Evolutionary conservation across 2,329 filamentous ascomycete species (phyloP), one percentile per base, ranked within the genome.

Genomic region (Nothopassalora personata): DNA sequence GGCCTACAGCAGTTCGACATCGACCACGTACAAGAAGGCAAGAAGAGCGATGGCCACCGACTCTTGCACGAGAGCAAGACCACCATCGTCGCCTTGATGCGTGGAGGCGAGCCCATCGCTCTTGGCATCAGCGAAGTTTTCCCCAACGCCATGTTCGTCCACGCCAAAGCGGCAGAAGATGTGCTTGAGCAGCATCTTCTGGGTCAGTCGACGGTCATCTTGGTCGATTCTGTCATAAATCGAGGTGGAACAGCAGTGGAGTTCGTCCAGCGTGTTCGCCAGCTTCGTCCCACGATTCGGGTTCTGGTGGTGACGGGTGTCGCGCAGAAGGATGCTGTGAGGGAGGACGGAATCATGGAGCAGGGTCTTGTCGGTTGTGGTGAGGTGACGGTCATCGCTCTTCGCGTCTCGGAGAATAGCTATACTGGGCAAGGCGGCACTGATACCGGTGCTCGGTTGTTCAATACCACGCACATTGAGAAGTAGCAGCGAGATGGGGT

Each of bases 161-260:
- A 85, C 60, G 77, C 75, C 1, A 69, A 68, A 1, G 1, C 62
- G 3, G 70, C 76, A 0, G 55, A 67, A 0, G 78, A 86, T 36
- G 63, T 86, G 45, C 71, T 71, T 48, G 1, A 31, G 0, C 45
- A 77, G 1, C 77, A 83, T 64, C 10, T 86, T 0, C 7, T 71
- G 1, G 70, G 66, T 1, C 68, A 72, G 48, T 52, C 58, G 13
- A 80, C 72, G 0, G 66, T 86, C 0, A 63, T 87, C 1, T 68
- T 87, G 3, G 82, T 86, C 1, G 85, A 86, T 66, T 83, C 80
- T 0, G 83, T 86, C 1, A 70, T 86, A n/a, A 85, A 87, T 61
- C 83, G 66, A 31, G 83, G 84, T 4, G 76, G 76, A 53, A 77
- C 80, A 0, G 66, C 84, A 5, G 58, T 78, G 1, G 67, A 79